Base-by-base conservation (phyloP, 2,329 filamentous ascomycete species). In the Pseudogymnoascus sp. region DNA sequence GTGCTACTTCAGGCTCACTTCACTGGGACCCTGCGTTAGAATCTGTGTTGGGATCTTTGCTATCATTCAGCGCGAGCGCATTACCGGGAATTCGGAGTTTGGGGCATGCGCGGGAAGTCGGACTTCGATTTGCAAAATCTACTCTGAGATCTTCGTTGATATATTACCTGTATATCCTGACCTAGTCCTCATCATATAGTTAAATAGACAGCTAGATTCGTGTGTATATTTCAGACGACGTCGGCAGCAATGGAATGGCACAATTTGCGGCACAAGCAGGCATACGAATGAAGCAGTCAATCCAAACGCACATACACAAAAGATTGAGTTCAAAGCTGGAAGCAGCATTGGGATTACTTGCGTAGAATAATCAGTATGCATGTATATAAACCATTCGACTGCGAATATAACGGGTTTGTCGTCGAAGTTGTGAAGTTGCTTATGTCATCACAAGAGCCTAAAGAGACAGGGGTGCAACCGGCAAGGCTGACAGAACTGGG, bases 401-500 rank as follows among this genome's bases (percentile, higher is more conserved):
- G n/a, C 25, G 9, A 55, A 55, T 33, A 55, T 16, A 30, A 25
- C 8, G 2, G 45, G 9, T 28, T 7, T 49, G 42, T 22, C 5
- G 28, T 33, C n/a, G n/a, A 52, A 52, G 45, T 4, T 30, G 2
- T 25, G 11, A 22, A 12, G 22, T 33, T 2, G 49, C 28, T 55
- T 55, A 55, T 33, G 49, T 55, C 16, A 55, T 55, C 49, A 33
- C 11, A 33, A 12, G 9, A 33, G 5, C 5, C 28, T 12, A 19
- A 16, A 22, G 4, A 2, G 5, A 22, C 49, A 55, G 14, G 49
- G 28, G 45, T 55, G 28, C n/a, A 12, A 8, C 49, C 9, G 2
- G 16, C 49, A 55, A 55, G 49, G 49, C 49, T 55, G 49, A 55
- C 49, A 55, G 49, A 55, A 22, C 28, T 33, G 49, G 28, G 45